Base-by-base conservation (phyloP, 2,329 filamentous ascomycete species). In the Sporothrix euskadiensis region DNA sequence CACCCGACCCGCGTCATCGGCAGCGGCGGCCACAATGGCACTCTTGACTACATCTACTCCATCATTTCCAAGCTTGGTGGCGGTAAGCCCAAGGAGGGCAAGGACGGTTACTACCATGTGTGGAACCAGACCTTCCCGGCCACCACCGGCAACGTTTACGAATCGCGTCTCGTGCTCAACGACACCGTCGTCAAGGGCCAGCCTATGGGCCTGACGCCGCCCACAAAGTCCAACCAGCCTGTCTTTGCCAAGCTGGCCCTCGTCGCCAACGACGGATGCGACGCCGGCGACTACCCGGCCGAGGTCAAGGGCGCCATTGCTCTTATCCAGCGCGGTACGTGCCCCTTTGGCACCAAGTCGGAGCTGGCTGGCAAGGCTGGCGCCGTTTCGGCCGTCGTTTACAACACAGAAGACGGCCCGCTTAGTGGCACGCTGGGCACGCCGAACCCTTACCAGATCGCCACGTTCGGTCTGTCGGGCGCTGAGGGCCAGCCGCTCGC, bases 1-100 rank as follows among this genome's bases (percentile, higher is more conserved):
- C 90, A 90, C 77, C 91, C 91, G 1, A 93, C 91, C 1, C 86
- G 91, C 71, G 90, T 92, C 30, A 92, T 93, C 76, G 90, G 91
- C 41, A 91, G 89, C 75, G 72, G 75, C 87, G 90, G 90, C 35
- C 91, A 92, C 77, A 78, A 83, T n/a, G 88, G 84, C 54, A 92
- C 90, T 0, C 82, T 92, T 59, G 83, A 88, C 69, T 92, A 91
- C 80, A 86, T 92, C 76, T 85, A 86, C 77, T 81, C 83, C 19
- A 85, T 87, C 47, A 82, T 92, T 71, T 83, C 84, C 41, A 79
- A 83, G 69, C 83, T 90, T 0, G 86, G 85, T 49, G 84, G 85
- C 63, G 73, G 74, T 26, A 73, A 74, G 35, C 71, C 69, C 54
- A 22, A 30, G 26, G 47, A 30, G 35, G 75, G 73, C 59, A 52